Evolutionary conservation across 495 filamentous ascomycete species (phyloP).

Genomic region (Daldinia decipiens): DNA sequence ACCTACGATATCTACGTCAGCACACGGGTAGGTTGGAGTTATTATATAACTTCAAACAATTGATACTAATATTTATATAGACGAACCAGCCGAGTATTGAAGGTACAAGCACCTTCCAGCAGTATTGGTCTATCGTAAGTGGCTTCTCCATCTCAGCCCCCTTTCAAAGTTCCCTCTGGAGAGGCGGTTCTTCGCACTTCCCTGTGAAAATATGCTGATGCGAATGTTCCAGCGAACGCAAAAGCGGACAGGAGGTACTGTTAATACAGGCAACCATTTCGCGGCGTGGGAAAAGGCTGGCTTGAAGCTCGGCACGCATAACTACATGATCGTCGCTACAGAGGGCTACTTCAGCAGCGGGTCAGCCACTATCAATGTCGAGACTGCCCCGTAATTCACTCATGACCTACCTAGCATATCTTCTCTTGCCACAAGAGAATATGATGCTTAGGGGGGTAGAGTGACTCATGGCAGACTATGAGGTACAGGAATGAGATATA

Average conservation of each 20-base stretch:
- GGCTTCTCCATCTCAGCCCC: background rate
- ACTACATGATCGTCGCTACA: constrained; percentile 69
- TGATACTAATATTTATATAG: too few species aligned
- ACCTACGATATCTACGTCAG: constrained; percentile 68
- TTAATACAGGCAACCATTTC: constrained; percentile 66
- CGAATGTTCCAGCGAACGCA: constrained; percentile 39
- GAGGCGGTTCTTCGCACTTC: background rate
- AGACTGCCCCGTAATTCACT: constrained; percentile 8
- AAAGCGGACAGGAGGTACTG: constrained; percentile 58
- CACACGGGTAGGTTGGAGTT: constrained; percentile 46
- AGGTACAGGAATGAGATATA: background rate
- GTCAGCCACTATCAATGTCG: constrained; percentile 61
- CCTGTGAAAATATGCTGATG: background rate
- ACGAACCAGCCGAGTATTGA: constrained; percentile 65
- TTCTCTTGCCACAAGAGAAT: background rate
- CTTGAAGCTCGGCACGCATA: constrained; percentile 62
- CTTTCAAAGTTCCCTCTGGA: background rate
- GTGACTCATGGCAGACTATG: background rate
- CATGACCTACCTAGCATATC: too few species aligned
- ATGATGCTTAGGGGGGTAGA: background rate
- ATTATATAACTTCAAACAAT: too few species aligned
- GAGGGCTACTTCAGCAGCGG: constrained; percentile 69
- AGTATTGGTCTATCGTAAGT: constrained; percentile 66
- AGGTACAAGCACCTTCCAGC: constrained; percentile 68
- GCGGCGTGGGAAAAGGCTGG: constrained; percentile 63